Conservation (phyloP, 345 rosid genomes). For the Psidium friedrichsthalianum region DNA sequence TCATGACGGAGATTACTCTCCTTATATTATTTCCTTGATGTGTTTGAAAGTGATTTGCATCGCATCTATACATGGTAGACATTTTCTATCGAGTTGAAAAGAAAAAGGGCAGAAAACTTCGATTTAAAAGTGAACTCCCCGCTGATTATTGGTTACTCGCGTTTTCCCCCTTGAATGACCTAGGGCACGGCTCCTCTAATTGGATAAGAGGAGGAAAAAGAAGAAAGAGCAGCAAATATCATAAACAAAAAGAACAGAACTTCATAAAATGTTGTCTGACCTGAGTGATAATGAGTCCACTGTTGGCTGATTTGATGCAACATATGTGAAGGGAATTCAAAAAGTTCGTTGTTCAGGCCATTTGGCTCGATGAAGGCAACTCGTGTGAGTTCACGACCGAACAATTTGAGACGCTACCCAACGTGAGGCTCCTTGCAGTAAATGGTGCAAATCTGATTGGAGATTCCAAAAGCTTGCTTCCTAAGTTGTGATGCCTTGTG, state of each 20-base stretch:
- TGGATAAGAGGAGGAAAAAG: no score
- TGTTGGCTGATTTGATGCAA: neutral
- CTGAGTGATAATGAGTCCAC: neutral
- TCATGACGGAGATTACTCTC: neutral
- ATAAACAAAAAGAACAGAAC: no score
- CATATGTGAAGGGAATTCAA: neutral
- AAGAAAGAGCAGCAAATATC: neutral
- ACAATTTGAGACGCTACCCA: neutral
- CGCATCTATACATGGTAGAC: no score
- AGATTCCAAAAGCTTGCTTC: no score
- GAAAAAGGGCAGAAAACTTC: no score
- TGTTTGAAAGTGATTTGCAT: no score
- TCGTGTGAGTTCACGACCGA: neutral
- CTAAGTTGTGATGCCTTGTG: neutral
- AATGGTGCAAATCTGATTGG: neutral
- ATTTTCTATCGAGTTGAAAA: no score
- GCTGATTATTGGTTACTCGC: no score
- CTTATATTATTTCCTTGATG: neutral
- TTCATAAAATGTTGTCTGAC: neutral
- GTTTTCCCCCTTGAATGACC: no score
- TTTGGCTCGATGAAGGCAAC: accelerated
- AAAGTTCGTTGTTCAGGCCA: accelerated
- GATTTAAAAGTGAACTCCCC: no score
- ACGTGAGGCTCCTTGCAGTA: neutral
- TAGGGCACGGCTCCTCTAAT: no score